Evolutionary conservation across 176 grass and related monocot species (phyloP).

Genomic region (Pharus latifolius): DNA sequence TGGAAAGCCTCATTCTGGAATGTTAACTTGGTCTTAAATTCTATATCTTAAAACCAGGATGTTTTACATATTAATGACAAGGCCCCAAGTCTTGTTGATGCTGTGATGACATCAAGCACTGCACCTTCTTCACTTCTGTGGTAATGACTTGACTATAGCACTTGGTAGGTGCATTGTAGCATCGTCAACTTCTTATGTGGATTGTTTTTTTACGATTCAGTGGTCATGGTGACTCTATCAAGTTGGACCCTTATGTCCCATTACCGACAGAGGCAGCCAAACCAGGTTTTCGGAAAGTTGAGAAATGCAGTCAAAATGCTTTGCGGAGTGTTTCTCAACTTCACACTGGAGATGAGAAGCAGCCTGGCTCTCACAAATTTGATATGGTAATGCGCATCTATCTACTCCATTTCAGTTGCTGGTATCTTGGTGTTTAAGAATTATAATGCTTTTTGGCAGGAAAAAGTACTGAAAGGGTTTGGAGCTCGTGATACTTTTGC

Average conservation of each 20-base stretch:
- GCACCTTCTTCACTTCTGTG: conserved; percentile 8
- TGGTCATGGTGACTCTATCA: conserved; percentile 4
- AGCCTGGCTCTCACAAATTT: conserved; percentile 43
- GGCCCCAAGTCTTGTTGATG: conserved; percentile 6
- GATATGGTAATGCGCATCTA: conserved; percentile 58
- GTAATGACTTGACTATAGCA: conserved; percentile 17
- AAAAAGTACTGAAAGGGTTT: conserved; percentile 87
- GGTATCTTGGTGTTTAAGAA: not conserved
- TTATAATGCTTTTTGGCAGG: conserved; percentile 35
- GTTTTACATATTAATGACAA: conserved; percentile 23
- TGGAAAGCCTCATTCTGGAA: not conserved
- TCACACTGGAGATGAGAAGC: conserved; percentile 59
- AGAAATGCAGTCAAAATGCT: conserved; percentile 61
- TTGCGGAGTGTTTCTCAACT: conserved; percentile 80
- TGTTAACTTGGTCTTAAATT: not conserved
- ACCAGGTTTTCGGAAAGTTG: conserved; percentile 42
- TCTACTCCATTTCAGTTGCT: not conserved
- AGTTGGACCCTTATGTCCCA: conserved; percentile 19
- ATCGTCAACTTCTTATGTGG: not conserved
- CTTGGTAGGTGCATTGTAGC: not conserved
- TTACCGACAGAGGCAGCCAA: conserved; percentile 11
- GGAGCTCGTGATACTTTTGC: conserved; percentile 35
- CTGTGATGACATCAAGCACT: conserved; percentile 13
- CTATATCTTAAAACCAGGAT: conserved; percentile 29
- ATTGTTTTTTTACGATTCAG: conserved; percentile 4